These are phyloP conservation scores for Carex cristatella DNA, from an alignment of 176 grass and related monocot genomes.

Conservation along the genomic window DNA sequence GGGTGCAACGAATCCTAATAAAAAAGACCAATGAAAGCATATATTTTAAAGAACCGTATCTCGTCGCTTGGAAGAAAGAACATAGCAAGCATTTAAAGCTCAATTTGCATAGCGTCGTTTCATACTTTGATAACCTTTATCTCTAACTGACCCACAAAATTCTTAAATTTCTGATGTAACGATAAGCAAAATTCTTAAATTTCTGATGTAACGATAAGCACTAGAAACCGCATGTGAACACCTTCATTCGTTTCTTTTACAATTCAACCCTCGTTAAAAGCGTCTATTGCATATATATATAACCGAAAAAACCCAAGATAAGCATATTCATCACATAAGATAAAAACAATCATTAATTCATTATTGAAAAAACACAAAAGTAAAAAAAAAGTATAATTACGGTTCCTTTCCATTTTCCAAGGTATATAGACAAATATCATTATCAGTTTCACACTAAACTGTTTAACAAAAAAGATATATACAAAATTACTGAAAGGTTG, in stretches of 20 bases:
- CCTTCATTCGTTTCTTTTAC: conserved; percentile 1
- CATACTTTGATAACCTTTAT: not conserved
- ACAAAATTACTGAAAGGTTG: not conserved
- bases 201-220: not conserved
- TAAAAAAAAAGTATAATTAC: not conserved
- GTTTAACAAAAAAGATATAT: not conserved
- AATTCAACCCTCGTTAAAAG: not conserved
- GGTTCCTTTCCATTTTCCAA: not conserved
- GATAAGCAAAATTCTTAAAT: not conserved
- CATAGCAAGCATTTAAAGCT: conserved; percentile 15
- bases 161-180: conserved; percentile 5
- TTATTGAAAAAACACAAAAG: not conserved
- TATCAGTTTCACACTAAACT: not conserved
- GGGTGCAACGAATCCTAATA: not conserved
- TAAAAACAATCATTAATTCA: too few species aligned
- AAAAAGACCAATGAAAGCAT: not conserved
- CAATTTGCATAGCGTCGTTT: conserved; percentile 15
- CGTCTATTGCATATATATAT: not conserved
- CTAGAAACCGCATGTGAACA: not conserved
- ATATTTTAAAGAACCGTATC: not conserved
- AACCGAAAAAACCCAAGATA: not conserved
- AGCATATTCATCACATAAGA: not conserved
- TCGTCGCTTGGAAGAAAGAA: conserved; percentile 16
- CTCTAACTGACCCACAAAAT: not conserved
- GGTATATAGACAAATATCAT: not conserved